Base-by-base conservation (phyloP, 2,329 filamentous ascomycete genomes). In the Colletotrichum shisoi region DNA sequence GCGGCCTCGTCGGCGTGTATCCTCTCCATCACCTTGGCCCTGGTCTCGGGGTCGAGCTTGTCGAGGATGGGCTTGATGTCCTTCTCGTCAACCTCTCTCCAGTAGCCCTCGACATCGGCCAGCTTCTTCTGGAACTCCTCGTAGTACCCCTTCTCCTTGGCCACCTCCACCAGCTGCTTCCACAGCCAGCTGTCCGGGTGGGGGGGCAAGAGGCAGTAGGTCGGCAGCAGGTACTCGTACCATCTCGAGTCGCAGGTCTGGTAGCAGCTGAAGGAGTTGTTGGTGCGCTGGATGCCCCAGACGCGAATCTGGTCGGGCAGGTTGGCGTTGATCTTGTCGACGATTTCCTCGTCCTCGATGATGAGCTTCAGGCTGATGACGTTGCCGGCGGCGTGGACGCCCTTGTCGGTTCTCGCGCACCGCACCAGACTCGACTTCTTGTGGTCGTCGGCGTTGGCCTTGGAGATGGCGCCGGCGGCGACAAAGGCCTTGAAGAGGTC, bases 201-300 rank as follows among this genome's bases (percentile, higher is more conserved):
- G 0, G 95, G 95, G 21, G 95, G 95, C 39, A 99, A 81, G 72
- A 99, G 91, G 63, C 91, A 93, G 79, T 98, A 93, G 48, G 91
- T 95, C 2, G 95, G 95, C 77, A 99, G 92, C 59, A 99, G 83
- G 76, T 99, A 99, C 80, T 99, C 95, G 79, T 99, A 99, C 84
- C 94, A 96, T 72, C 95, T 86, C 31, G 93, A 97, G 79, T 99
- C 95, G 79, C 94, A 97, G 63, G 92, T 87, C 76, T 96, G 91
- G 79, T 99, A 99, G 79, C 92, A 94, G 78, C 92, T 97, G 82
- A 98, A 99, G 71, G 89, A 88, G 71, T 94, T 94, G 75, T 90
- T 94, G 0, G 94, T 96, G 58, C 93, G 85, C 78, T 96, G 89
- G 69, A 97, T 93, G 3, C 93, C 95, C 95, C 95, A 99, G 3